These are phyloP conservation scores for Pulveroboletus sp. DNA, from an alignment of 768 basidiomycete genomes.

Conservation along the genomic window DNA sequence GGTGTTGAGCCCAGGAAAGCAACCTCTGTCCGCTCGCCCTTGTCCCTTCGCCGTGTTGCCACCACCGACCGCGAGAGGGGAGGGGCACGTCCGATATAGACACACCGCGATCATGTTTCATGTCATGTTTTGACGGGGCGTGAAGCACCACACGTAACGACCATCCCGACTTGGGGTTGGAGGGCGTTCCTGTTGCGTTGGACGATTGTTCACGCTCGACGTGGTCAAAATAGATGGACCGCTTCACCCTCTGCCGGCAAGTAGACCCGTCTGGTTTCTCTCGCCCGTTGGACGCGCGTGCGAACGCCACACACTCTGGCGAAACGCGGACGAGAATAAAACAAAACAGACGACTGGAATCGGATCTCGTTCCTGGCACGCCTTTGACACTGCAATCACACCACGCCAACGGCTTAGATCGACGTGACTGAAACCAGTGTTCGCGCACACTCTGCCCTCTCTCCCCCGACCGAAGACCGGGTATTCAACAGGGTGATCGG, in stretches of 20 bases:
- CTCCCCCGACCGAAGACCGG: not conserved
- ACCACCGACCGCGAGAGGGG: no score
- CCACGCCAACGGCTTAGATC: constrained; percentile 7
- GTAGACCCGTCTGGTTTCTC: no score
- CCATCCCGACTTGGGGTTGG: no score
- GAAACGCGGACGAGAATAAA: not conserved
- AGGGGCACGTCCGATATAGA: no score
- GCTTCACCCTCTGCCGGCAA: not conserved
- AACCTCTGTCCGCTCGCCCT: no score
- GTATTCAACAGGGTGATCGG: not conserved
- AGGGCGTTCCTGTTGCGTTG: no score
- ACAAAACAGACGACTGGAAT: not conserved
- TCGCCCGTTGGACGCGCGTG: not conserved
- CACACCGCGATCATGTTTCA: no score
- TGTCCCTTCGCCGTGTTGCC: no score
- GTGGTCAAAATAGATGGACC: not conserved
- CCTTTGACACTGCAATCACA: not conserved
- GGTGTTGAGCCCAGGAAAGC: no score
- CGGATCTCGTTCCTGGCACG: constrained; percentile 17
- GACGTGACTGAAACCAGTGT: not conserved
- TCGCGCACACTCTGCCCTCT: not conserved
- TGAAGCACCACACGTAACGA: no score
- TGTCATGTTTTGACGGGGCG: no score
- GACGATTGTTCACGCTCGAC: no score
- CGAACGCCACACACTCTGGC: not conserved